A percentile compares a stretch with the other conserved stretches of the same genome.
Conservation (phyloP, 2,329 filamentous ascomycete species). For the Cladosporium austrohemisphaericum region DNA sequence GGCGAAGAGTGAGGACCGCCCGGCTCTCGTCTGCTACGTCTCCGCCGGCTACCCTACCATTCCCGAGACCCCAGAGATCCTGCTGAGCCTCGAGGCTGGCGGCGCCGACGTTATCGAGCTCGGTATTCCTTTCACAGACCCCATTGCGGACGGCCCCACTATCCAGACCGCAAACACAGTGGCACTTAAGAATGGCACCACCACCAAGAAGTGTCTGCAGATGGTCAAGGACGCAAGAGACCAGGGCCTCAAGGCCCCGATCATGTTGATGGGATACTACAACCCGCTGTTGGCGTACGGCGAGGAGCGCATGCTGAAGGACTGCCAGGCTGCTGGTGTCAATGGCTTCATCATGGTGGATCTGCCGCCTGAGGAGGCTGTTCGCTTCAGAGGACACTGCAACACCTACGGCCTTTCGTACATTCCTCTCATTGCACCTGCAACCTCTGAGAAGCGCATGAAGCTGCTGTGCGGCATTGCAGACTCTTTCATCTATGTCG, state of each 20-base stretch:
- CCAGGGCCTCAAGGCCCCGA: conserved; percentile 72
- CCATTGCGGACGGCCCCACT: conserved; percentile 94
- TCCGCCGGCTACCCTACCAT: conserved; percentile 86
- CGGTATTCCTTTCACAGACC: conserved; percentile 94
- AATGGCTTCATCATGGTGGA: conserved; percentile 98
- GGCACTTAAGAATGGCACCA: conserved; percentile 85
- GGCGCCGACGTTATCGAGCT: conserved; percentile 95
- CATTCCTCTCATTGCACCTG: conserved; percentile 91
- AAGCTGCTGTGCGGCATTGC: conserved; percentile 93
- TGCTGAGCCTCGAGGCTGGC: conserved; percentile 87
- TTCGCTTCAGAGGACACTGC: conserved; percentile 85
- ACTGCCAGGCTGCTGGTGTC: conserved; percentile 78
- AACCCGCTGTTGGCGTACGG: conserved; percentile 94
- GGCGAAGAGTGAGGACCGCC: conserved; percentile 50
- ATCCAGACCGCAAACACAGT: conserved; percentile 93
- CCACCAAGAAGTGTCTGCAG: conserved; percentile 70
- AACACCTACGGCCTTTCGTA: conserved; percentile 82
- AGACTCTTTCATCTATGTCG: conserved; percentile 98
- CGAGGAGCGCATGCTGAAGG: conserved; percentile 80
- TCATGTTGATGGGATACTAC: conserved; percentile 98
- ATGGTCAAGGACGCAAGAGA: conserved; percentile 79
- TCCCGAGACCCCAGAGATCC: conserved; percentile 76
- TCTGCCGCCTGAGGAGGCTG: conserved; percentile 89
- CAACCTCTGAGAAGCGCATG: conserved; percentile 90
- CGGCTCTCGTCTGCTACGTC: conserved; percentile 91